Conservation (phyloP, 306 rosid species). For the Purshia tridentata region DNA sequence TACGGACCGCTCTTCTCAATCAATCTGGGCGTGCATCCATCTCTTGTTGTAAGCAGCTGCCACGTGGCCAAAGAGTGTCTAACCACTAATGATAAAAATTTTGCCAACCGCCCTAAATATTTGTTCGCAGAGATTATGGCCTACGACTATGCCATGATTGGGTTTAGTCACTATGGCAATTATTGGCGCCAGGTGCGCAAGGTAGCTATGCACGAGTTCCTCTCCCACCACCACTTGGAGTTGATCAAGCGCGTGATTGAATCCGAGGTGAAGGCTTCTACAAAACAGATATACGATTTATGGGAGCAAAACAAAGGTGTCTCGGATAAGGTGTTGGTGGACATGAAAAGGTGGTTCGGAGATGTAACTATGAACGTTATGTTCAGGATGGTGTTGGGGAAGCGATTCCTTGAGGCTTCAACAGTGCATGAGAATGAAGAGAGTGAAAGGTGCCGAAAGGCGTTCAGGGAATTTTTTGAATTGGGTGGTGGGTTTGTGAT, state of each 20-base stretch:
- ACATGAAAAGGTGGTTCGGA: conserved; percentile 6
- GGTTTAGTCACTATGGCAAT: conserved; percentile 13
- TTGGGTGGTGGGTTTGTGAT: not conserved
- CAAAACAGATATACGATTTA: not conserved
- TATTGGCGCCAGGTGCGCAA: conserved; percentile 38
- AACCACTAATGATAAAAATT: conserved; percentile 22
- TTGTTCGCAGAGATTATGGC: conserved; percentile 13
- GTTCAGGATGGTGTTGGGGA: conserved; percentile 23
- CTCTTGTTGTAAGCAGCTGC: conserved; percentile 16
- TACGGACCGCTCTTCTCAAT: conserved; percentile 30
- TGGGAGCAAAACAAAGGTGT: not conserved
- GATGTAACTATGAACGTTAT: conserved; percentile 14
- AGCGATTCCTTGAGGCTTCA: not conserved
- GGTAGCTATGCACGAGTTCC: conserved; percentile 12
- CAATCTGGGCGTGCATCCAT: conserved; percentile 6
- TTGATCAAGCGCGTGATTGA: conserved; percentile 4
- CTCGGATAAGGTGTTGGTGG: not conserved
- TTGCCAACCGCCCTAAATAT: conserved; percentile 24
- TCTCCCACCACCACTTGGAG: conserved; percentile 19
- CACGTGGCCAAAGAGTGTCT: conserved; percentile 21
- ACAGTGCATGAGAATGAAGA: not conserved
- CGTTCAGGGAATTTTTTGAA: not conserved
- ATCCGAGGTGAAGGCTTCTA: conserved; percentile 5
- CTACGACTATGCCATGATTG: conserved; percentile 38
- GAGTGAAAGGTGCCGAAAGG: not conserved